Evolutionary conservation across 73 alveolate genomes (phyloP).

Genomic region (Chromera velia): DNA sequence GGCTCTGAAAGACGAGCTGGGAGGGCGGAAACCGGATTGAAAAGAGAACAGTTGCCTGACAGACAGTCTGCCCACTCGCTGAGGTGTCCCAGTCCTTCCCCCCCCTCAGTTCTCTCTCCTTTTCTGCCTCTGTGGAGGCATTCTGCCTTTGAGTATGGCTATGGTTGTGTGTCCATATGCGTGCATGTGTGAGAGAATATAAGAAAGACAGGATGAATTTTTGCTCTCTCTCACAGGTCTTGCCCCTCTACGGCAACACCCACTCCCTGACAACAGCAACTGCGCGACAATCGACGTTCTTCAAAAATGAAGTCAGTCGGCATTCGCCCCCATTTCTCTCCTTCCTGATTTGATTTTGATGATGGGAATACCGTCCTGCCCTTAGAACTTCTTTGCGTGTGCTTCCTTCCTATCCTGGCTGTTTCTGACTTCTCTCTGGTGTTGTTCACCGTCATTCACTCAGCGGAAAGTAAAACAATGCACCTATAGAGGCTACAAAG

Average conservation of each 20-base stretch:
- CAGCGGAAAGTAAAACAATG: no score
- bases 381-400: no score
- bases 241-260: conserved; percentile 66
- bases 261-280: conserved; percentile 50
- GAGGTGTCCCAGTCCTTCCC: not conserved
- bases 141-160: not conserved
- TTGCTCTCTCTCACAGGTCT: conserved; percentile 29
- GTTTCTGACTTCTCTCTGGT: no score
- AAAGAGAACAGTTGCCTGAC: not conserved
- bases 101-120: not conserved
- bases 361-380: no score
- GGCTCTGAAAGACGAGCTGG: no score
- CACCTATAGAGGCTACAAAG: no score
- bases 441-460: no score
- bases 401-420: no score
- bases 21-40: no score
- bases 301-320: not conserved
- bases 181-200: not conserved
- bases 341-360: no score
- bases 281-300: conserved; percentile 5
- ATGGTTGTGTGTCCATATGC: not conserved
- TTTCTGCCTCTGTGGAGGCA: not conserved
- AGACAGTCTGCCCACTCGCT: conserved; percentile 2
- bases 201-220: no score
- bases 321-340: no score